Base-by-base conservation (phyloP, 139 green algal species). In the Chlorella sp. region DNA sequence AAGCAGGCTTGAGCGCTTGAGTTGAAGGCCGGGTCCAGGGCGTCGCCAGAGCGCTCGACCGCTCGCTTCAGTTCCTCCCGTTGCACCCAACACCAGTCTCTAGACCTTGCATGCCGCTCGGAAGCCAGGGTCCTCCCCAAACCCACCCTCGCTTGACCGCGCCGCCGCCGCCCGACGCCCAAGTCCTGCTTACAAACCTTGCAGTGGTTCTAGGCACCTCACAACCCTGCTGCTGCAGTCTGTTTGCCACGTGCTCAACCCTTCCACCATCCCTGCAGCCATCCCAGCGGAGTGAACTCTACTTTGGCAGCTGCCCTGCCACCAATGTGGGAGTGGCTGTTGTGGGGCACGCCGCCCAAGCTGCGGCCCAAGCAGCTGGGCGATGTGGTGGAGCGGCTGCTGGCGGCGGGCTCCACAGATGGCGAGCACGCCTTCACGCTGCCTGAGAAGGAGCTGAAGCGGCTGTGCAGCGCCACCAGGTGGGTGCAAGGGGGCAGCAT, bases 401-500 rank as follows among this genome's bases (percentile, higher is more conserved):
- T 83, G 30, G 58, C 40, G 20, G 14, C 30, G 3, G 32, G 30
- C 30, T 24, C 77, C 13, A 16, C 32, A 30, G 40, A 64, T 0
- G 60, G 77, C 2, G 77, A 83, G 34, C 7, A 46, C 40, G 6
- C 77, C 20, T 62, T 74, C 60, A 6, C 30, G 4, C 32, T 83
- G 40, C 13, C 54, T 5, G 58, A 73, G 60, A 73, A 58, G 58
- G 60, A 73, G 41, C 16, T 83, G 58, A 83, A 83, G 60, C 58
- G 77, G 13, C 77, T 83, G 7, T 83, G 77, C 60, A 73, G 1
- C 19, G 77, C 77, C 4, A 17, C 60, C 60, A 83, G 77, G 77
- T 83, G 41, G 14, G 76, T 19, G 30, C 7, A 44, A 64, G 73
- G 30, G 0, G 30, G 24, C 16, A 16, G 51, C 13, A 60, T n/a